phyloP scores from a whole-genome alignment of 176 grass and related monocot genomes.

The Carex scoparia region DNA sequence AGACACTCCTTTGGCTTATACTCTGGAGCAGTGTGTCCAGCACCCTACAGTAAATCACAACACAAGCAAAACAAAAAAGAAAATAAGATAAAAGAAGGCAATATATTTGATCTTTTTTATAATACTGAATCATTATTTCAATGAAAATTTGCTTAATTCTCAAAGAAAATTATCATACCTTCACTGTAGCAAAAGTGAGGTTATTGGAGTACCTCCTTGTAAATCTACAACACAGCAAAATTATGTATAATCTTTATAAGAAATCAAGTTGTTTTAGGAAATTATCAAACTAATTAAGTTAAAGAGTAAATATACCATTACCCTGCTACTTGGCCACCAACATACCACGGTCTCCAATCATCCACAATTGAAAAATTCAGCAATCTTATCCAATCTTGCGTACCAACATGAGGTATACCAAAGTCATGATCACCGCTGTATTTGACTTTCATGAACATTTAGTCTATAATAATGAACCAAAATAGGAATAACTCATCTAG shows the following conservation, averaged over 20 bases:
- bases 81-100: too few species aligned
- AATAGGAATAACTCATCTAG: background rate
- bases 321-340: conserved; percentile 19
- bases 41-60: conserved; percentile 15
- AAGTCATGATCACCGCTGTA: too few species aligned
- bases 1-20: conserved; percentile 30
- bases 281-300: background rate
- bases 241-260: background rate
- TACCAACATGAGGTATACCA: too few species aligned
- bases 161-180: conserved; percentile 29
- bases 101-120: background rate
- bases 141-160: background rate
- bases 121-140: background rate
- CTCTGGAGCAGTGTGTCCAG: conserved; percentile 33
- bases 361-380: too few species aligned
- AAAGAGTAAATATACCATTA: conserved; percentile 10
- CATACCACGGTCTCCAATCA: too few species aligned
- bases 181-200: conserved; percentile 79
- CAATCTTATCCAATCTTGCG: too few species aligned
- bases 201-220: conserved; percentile 62
- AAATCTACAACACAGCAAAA: conserved; percentile 24
- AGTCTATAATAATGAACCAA: conserved; percentile 1
- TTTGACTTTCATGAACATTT: background rate
- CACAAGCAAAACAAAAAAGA: background rate
- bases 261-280: background rate